Evolutionary conservation across 257 asterid genomes (phyloP).

Genomic region (Solanum paucissectum): DNA sequence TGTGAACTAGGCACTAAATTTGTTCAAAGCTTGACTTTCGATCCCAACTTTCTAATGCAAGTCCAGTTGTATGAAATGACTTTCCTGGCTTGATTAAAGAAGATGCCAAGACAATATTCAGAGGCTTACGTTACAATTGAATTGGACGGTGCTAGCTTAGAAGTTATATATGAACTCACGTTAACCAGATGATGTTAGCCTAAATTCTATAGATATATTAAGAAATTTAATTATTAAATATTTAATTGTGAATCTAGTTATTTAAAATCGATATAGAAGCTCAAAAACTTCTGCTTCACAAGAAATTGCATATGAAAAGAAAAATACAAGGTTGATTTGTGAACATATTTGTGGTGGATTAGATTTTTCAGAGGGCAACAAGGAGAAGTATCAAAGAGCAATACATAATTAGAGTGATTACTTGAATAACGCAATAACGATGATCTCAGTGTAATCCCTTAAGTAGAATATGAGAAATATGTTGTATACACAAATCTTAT

Average conservation of each 20-base stretch:
- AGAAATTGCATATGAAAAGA: background rate
- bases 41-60: background rate
- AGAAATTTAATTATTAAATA: background rate
- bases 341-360: background rate
- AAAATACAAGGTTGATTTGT: background rate
- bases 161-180: background rate
- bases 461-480: no score
- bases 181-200: background rate
- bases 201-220: background rate
- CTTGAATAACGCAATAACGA: background rate
- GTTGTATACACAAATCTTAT: no score
- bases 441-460: background rate
- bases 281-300: background rate
- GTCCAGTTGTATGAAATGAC: background rate
- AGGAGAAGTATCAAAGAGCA: background rate
- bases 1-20: background rate
- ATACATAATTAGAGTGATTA: background rate
- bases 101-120: background rate
- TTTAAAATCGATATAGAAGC: background rate
- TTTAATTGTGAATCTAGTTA: background rate
- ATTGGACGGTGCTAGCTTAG: background rate
- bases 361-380: background rate
- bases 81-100: background rate
- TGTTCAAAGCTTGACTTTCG: background rate
- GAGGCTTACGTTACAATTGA: background rate